These are phyloP conservation scores for Whalleya microplaca DNA, from an alignment of 2,329 filamentous ascomycete species.

Conservation along the genomic window DNA sequence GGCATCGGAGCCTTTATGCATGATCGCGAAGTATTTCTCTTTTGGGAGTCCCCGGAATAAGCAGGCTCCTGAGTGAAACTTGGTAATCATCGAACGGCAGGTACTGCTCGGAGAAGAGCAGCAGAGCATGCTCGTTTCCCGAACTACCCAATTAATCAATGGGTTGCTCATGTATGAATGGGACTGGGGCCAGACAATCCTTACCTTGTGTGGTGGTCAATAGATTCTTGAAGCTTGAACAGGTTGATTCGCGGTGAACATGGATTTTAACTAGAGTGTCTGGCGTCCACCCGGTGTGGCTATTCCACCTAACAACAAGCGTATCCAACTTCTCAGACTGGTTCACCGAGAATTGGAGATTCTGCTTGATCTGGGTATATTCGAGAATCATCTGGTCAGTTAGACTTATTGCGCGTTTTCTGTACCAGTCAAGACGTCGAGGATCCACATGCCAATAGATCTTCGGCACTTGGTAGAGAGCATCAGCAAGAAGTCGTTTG, in stretches of 20 bases:
- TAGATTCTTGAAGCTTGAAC: slow-evolving; percentile 1
- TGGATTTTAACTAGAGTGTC: slow-evolving; percentile 1
- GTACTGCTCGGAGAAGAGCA: background rate
- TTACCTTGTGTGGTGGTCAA: background rate
- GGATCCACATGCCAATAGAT: background rate
- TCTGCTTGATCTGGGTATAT: slow-evolving; percentile 3
- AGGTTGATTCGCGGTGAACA: slow-evolving; percentile 8
- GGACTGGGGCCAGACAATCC: too few relatives aligned
- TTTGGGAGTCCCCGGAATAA: background rate
- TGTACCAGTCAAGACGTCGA: slow-evolving; percentile 1
- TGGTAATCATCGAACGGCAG: background rate
- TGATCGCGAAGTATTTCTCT: slow-evolving; percentile 1
- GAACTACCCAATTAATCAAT: slow-evolving; percentile 1
- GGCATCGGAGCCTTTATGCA: slow-evolving; percentile 3
- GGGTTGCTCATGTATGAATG: too few relatives aligned
- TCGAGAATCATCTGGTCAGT: slow-evolving; percentile 11
- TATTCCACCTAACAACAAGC: slow-evolving; percentile 5
- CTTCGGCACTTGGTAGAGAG: slow-evolving; percentile 3
- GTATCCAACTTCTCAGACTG: background rate
- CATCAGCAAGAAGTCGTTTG: slow-evolving; percentile 12
- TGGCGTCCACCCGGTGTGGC: slow-evolving; percentile 2
- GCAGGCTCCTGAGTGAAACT: background rate
- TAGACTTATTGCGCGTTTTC: slow-evolving; percentile 2
- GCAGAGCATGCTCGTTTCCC: background rate
- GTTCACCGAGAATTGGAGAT: background rate